Evolutionary conservation across 2,329 filamentous ascomycete genomes (phyloP).

Genomic region (Neonectria faginata): DNA sequence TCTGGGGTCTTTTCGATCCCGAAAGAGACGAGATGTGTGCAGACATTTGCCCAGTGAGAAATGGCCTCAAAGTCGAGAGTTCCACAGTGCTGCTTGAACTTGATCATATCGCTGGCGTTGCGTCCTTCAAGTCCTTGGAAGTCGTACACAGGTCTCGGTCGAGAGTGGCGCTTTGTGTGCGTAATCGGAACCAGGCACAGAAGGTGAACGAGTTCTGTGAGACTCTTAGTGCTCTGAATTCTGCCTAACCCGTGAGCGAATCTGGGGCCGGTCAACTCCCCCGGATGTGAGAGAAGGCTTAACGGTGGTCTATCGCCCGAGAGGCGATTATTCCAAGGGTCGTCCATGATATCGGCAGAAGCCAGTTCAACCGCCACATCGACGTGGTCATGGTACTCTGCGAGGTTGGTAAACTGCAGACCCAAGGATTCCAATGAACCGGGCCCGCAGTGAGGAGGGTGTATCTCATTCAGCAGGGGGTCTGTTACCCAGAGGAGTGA

Average conservation of each 20-base stretch:
- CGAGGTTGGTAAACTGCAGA: conserved; percentile 34
- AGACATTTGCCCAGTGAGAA: conserved; percentile 29
- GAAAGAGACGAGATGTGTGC: conserved; percentile 13
- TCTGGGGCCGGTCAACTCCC: conserved; percentile 16
- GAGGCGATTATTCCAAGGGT: conserved; percentile 37
- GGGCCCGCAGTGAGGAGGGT: conserved; percentile 35
- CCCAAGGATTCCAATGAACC: conserved; percentile 32
- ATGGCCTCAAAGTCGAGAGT: conserved; percentile 31
- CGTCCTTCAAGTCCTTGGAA: conserved; percentile 7
- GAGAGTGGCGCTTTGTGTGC: neutral
- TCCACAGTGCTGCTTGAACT: conserved; percentile 37
- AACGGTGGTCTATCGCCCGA: conserved; percentile 27
- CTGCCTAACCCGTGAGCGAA: conserved; percentile 8
- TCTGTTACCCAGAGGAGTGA: conserved; percentile 34
- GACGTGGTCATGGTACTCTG: conserved; percentile 6
- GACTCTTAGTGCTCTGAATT: conserved; percentile 7
- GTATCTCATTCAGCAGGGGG: conserved; percentile 29
- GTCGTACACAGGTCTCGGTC: conserved; percentile 28
- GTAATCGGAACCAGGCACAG: conserved; percentile 14
- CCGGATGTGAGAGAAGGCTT: conserved; percentile 27
- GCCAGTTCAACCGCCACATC: conserved; percentile 23
- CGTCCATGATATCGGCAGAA: conserved; percentile 18
- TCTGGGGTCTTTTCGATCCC: neutral
- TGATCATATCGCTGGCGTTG: conserved; percentile 3
- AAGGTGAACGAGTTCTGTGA: conserved; percentile 20